phyloP scores from a whole-genome alignment of 2,329 filamentous ascomycete genomes.

The Phialophora macrospora region DNA sequence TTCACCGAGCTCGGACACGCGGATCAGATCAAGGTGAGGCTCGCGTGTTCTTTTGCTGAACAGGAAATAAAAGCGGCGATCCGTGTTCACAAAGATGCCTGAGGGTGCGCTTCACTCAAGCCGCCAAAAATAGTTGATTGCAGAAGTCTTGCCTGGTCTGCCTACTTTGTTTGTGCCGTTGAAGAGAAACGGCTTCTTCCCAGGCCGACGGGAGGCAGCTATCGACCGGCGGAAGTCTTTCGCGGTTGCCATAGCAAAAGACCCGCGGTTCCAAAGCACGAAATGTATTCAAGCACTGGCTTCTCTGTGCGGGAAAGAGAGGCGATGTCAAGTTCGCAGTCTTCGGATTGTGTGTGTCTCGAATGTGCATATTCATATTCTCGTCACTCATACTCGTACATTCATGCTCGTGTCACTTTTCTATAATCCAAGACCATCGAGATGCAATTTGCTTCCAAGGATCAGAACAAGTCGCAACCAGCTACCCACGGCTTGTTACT shows the following conservation, averaged over 20 bases:
- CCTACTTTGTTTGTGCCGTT: neutral
- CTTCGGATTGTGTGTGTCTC: neutral
- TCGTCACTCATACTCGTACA: constrained; percentile 37
- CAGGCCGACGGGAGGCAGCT: constrained; percentile 1
- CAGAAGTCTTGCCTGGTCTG: neutral
- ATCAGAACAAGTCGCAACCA: constrained; percentile 11
- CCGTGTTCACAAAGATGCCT: neutral
- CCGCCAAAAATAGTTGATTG: neutral
- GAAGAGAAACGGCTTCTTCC: constrained; percentile 1
- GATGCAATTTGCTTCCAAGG: constrained; percentile 6
- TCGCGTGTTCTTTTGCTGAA: neutral
- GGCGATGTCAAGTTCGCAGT: neutral
- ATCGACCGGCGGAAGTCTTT: neutral
- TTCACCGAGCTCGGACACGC: neutral
- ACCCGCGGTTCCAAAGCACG: neutral
- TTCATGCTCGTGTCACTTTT: constrained; percentile 24
- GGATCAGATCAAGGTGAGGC: neutral
- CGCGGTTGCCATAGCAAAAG: constrained; percentile 5
- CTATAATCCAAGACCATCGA: constrained; percentile 26
- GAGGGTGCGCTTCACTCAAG: neutral
- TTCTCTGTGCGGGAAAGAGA: neutral
- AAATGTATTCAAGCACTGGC: neutral
- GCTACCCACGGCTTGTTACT: constrained; percentile 2
- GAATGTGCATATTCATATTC: constrained; percentile 19
- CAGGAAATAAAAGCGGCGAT: neutral